A percentile compares a stretch with the other conserved stretches of the same genome.
phyloP scores from a whole-genome alignment of 352 stramenopile genomes.

The Phytophthora cryptogea region DNA sequence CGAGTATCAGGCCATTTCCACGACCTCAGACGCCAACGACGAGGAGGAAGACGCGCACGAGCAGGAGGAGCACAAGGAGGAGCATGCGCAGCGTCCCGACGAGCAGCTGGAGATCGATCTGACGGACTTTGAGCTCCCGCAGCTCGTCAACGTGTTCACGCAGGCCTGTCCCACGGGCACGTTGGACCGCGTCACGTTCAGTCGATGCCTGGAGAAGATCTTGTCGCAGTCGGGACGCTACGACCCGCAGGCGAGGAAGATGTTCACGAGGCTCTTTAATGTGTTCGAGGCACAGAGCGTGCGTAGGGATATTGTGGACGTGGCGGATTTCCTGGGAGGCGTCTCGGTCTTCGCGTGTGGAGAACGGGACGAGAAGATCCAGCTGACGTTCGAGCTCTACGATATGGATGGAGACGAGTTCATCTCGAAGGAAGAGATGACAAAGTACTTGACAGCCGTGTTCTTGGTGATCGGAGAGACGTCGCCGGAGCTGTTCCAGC shows the following conservation, averaged over 20 bases:
- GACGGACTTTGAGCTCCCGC: constrained; percentile 81
- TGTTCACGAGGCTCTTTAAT: constrained; percentile 81
- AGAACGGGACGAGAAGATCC: constrained; percentile 86
- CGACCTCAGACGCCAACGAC: constrained; percentile 34
- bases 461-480: constrained; percentile 81
- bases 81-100: constrained; percentile 11
- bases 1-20: constrained; percentile 17
- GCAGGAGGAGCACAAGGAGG: constrained; percentile 21
- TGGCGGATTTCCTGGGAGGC: constrained; percentile 80
- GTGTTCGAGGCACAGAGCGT: constrained; percentile 69
- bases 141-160: constrained; percentile 85
- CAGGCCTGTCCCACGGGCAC: constrained; percentile 74
- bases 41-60: constrained; percentile 29
- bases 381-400: constrained; percentile 85
- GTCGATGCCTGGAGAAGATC: constrained; percentile 79
- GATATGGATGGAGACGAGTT: constrained; percentile 83
- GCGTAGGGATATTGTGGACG: constrained; percentile 65
- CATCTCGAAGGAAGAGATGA: constrained; percentile 87
- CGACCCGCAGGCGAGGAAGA: constrained; percentile 64
- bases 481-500: constrained; percentile 70
- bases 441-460: constrained; percentile 84
- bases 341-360: constrained; percentile 83
- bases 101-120: constrained; percentile 70
- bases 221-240: constrained; percentile 81
- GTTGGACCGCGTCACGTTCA: constrained; percentile 73